These are phyloP conservation scores for Pseudogymnoascus sp. DNA, from an alignment of 2,329 filamentous ascomycete genomes.

Conservation along the genomic window DNA sequence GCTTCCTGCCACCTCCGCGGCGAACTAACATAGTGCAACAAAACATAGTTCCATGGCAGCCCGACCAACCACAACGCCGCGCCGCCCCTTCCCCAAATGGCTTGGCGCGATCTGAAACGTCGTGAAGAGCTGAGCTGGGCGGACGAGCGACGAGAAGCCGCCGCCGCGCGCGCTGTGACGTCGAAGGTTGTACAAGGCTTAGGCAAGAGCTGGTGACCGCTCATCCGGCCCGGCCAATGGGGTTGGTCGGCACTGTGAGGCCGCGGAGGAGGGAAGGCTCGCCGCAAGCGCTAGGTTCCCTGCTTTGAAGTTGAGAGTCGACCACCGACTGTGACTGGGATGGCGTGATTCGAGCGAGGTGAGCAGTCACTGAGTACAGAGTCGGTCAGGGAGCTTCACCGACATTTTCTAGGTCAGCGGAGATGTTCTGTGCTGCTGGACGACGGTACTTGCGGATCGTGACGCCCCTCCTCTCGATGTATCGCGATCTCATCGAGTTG, in stretches of 20 bases:
- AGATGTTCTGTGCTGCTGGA: background rate
- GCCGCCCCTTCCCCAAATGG: background rate
- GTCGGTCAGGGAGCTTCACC: background rate
- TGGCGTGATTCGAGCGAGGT: background rate
- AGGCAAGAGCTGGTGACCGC: background rate
- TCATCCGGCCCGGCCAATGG: background rate
- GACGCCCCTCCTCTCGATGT: background rate
- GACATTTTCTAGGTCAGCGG: background rate
- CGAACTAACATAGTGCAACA: conserved; percentile 1
- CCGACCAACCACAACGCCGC: background rate
- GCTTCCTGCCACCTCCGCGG: background rate
- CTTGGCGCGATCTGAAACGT: conserved; percentile 3
- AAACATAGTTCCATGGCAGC: background rate
- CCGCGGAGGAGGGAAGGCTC: conserved; percentile 10
- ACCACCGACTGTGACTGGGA: background rate
- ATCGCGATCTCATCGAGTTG: background rate
- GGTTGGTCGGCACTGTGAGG: background rate
- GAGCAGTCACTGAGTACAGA: background rate
- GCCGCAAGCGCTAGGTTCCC: conserved; percentile 8
- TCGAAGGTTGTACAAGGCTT: background rate
- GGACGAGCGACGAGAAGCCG: background rate
- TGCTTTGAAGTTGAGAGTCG: background rate
- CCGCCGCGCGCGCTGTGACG: conserved; percentile 1
- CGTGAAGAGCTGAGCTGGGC: background rate
- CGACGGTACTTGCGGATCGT: background rate